Evolutionary conservation across 768 basidiomycete species (phyloP).

Genomic region (Phylloporus arenicola): DNA sequence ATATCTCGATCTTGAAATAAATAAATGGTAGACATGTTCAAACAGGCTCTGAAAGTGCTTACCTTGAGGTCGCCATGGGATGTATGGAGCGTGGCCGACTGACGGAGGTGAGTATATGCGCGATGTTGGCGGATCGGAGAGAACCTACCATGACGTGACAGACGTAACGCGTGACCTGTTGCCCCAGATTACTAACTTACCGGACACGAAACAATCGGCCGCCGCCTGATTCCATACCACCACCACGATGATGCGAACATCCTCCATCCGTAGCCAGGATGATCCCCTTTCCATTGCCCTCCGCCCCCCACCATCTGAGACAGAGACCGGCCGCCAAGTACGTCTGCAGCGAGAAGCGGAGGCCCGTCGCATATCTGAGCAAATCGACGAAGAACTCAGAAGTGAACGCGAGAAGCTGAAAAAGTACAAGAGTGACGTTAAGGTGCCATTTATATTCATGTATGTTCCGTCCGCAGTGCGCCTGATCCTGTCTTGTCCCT

Average conservation of each 20-base stretch:
- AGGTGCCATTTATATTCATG: constrained; percentile 37
- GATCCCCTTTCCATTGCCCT: constrained; percentile 70
- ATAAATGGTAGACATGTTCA: not conserved
- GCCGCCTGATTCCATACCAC: constrained; percentile 26
- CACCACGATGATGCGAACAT: constrained; percentile 55
- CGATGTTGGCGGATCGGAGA: constrained; percentile 21
- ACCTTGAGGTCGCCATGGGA: constrained; percentile 95
- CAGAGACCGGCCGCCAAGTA: constrained; percentile 53
- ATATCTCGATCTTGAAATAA: constrained; percentile 75
- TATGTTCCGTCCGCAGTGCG: not conserved
- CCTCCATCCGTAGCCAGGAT: constrained; percentile 68
- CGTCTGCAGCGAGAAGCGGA: constrained; percentile 66
- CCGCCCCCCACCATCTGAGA: constrained; percentile 61
- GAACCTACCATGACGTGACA: constrained; percentile 28
- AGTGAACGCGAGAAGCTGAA: constrained; percentile 61
- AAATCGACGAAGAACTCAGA: constrained; percentile 76
- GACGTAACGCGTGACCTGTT: constrained; percentile 22
- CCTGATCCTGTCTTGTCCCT: constrained; percentile 19
- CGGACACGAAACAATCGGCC: not conserved
- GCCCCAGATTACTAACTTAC: not conserved
- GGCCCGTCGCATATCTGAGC: constrained; percentile 70
- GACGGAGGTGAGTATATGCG: constrained; percentile 11
- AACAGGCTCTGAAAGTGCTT: constrained; percentile 4
- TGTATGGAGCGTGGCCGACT: constrained; percentile 95
- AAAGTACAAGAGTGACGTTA: constrained; percentile 68